Base-by-base conservation (phyloP, 257 asterid genomes). In the Cruciata laevipes region DNA sequence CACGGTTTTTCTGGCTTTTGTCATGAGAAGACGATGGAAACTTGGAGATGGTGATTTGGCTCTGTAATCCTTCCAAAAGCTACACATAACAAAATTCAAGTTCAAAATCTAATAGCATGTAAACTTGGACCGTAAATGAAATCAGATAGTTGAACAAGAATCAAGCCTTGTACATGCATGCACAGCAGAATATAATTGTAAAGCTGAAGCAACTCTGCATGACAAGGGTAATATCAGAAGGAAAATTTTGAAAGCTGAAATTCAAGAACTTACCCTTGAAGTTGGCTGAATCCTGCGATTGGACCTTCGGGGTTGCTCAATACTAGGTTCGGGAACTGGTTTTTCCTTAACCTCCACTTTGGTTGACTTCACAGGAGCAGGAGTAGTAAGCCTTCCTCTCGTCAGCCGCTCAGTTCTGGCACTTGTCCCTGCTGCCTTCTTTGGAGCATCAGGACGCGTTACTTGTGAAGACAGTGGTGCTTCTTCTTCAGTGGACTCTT, bases 201-300 rank as follows among this genome's bases (percentile, higher is more conserved):
- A 61, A 13, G 11, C 31, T 33, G 61, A 24, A 35, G 25, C 32
- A 4, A 66, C 9, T 17, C 23, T 38, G 56, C 35, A 64, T n/a
- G 7, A 25, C 3, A 23, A 37, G 30, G 21, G 17, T 31, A 35
- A 32, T 16, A 18, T 18, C 5, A 30, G 31, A 66, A 44, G 51
- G 44, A 61, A 67, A 51, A 66, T 7, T 2, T 42, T 17, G 10
- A 49, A 57, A 23, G 56, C 57, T 33, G n/a, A 31, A 31, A 65
- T 21, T 32, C 14, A 16, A 21, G 32, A 51, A 37, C 79, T 79
- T 82, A 91, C 99, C 96, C 98, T 82, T 31, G 98, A 95, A 38
- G 99, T 95, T 31, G 99, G 99, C 81, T 91, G 98, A 78, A 89
- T 95, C 70, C 84, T 85, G 74, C 99, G 96, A 73, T 84, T 87